These are phyloP conservation scores for Penstemon barbatus DNA, from an alignment of 257 asterid genomes.

Conservation along the genomic window DNA sequence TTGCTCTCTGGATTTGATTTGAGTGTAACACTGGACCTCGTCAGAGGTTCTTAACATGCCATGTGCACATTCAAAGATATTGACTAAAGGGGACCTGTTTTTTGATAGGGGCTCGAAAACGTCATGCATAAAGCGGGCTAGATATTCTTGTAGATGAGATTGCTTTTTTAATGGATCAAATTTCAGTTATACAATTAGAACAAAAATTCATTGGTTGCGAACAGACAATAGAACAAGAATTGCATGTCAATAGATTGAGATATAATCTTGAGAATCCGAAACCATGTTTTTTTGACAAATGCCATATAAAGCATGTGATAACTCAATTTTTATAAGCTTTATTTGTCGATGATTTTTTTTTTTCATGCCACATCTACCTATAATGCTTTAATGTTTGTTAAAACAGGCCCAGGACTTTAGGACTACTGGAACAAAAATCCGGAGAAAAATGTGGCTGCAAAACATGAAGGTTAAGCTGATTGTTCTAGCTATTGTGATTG, in stretches of 20 bases:
- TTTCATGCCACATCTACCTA: not conserved
- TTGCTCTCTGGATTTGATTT: not conserved
- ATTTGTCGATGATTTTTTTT: not conserved
- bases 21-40: not conserved
- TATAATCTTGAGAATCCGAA: not conserved
- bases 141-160: not conserved
- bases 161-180: not conserved
- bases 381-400: slow-evolving; percentile 18
- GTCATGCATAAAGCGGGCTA: not conserved
- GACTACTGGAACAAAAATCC: slow-evolving; percentile 59
- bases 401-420: slow-evolving; percentile 86
- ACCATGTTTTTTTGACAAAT: not conserved
- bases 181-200: not conserved
- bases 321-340: not conserved
- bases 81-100: not conserved
- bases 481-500: slow-evolving; percentile 64
- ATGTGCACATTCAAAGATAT: not conserved
- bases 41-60: not conserved
- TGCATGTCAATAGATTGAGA: not conserved
- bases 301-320: not conserved
- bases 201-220: not conserved
- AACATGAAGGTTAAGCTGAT: slow-evolving; percentile 88
- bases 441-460: slow-evolving; percentile 91
- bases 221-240: not conserved
- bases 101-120: not conserved